Evolutionary conservation across 306 rosid species (phyloP), one percentile per base, ranked within the genome.

Genomic region (Dalbergia cochinchinensis): DNA sequence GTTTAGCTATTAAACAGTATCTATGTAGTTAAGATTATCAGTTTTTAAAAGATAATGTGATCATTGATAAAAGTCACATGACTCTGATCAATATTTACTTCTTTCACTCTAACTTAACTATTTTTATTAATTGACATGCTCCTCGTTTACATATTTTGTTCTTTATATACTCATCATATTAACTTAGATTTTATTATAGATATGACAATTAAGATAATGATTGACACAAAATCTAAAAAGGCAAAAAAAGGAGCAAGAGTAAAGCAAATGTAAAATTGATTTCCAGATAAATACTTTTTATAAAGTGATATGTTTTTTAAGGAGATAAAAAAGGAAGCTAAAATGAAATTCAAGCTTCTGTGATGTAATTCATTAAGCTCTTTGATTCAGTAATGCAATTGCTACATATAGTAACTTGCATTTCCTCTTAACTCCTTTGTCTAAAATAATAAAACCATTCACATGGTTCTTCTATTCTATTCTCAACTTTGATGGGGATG

Each of bases 381-480:
- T 19, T 77, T 8, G 12, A 20, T n/a, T 53, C 18, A 22, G 14
- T 65, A 55, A 55, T 39, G 11, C 14, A 19, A n/a, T 78, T 34
- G 50, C 59, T 9, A 16, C 3, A 26, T 26, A 26, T 34, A 51
- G 73, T 8, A 7, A 71, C 55, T 48, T 59, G 34, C 22, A 3
- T 61, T 15, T 63, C 15, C 60, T 47, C 37, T 13, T 20, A 3
- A 47, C 18, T 31, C 0, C 20, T 68, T 22, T 4, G 15, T n/a
- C 34, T 11, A 51, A 62, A 45, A 62, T 50, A 61, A 42, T 35
- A 80, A 62, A 70, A 61, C 20, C 14, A 11, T 47, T 55, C 62
- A 19, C 11, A 8, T 67, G 15, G 57, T 5, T 55, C 35, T 65
- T 26, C 31, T 26, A 0, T 26, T 26, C 26, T 26, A 2, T 26